Base-by-base conservation (phyloP, 345 rosid species). In the Gossypium sturtianum region DNA sequence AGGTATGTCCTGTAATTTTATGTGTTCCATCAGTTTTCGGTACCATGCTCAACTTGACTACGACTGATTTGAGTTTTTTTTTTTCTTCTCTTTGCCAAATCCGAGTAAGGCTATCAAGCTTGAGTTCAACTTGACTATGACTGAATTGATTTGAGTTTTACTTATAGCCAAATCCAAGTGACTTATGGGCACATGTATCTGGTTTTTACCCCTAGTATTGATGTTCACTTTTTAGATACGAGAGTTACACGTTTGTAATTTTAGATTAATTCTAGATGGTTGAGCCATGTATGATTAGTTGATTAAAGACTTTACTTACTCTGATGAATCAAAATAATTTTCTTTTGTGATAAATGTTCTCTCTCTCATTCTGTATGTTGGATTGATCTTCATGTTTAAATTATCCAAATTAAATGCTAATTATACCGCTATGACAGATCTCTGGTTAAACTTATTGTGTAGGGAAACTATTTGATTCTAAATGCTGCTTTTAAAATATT, bases 1-100 rank as follows among this genome's bases (percentile, higher is more conserved):
- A 91, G 93, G 98, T 92, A 78, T 54, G 62, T 48, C 20, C 43
- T 68, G 16, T 68, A 67, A 2, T 19, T 20, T 66, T 22, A 41
- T 20, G 34, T 66, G 70, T 66, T 45, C 34, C 53, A 66, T 66
- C 38, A 22, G 34, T 45, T 34, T 34, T 20, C 16, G 19, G 38
- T 66, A n/a, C n/a, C n/a, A n/a, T n/a, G n/a, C 20, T 16, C 19
- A 51, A 51, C 16, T 51, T n/a, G 2, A 51, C 54, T 3, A 51
- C 4, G 9, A 16, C 56, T 15, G 15, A 51, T 51, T 51, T 16
- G 19, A 4, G 17, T 51, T 16, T 34, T 34, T 34, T 4, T 34
- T 34, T 29, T 34, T 34, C 41, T 29, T 29, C 56, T 51, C 6
- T 51, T 11, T 4, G 19, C 17, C n/a, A n/a, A 51, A 51, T 13